Base-by-base conservation (phyloP, 371 early-diverging fungal species). In the Lichtheimia ornata region DNA sequence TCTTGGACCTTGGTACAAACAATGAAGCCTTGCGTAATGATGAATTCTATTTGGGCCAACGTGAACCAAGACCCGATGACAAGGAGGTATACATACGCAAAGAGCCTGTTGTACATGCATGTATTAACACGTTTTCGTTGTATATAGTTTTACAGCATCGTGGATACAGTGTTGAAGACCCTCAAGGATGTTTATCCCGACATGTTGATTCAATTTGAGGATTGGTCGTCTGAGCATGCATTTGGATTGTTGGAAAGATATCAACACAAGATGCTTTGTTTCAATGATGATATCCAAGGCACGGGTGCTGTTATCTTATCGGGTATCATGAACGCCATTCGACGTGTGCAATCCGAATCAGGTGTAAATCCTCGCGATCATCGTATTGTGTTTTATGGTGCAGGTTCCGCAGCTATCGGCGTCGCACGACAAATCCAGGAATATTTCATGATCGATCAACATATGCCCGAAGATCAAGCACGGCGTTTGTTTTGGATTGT, bases 201-300 rank as follows among this genome's bases (percentile, higher is more conserved):
- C 5, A 54, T 95, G 56, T 67, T 97, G 20, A 86, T 97, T 42
- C 97, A 97, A 76, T 95, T 95, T 62, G 97, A 97, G 68, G 97
- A 97, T 67, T 97, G 94, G 73, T 91, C 93, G 9, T 88, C 92
- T 11, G 94, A 94, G 61, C 94, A 95, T 55, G 83, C 93, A 4
- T 91, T 92, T 71, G 91, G 83, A 5, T 67, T 93, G 17, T 64
- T 91, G 17, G 76, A 84, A 14, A 79, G 81, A 54, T 91, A 92
- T 72, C 86, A 91, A 58, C 64, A 90, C 47, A 71, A 81, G 20
- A 80, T 82, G 27, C 79, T 86, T 51, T 88, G 85, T 70, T 94
- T 94, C 74, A 94, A 94, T 62, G 94, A 77, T 45, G 77, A 77
- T 61, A 79, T 76, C 49, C 77, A 79, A 66, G 96, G 96, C 42